Evolutionary conservation across 1,284 basidiomycete species (phyloP).

Genomic region (Boletus subluridellus): DNA sequence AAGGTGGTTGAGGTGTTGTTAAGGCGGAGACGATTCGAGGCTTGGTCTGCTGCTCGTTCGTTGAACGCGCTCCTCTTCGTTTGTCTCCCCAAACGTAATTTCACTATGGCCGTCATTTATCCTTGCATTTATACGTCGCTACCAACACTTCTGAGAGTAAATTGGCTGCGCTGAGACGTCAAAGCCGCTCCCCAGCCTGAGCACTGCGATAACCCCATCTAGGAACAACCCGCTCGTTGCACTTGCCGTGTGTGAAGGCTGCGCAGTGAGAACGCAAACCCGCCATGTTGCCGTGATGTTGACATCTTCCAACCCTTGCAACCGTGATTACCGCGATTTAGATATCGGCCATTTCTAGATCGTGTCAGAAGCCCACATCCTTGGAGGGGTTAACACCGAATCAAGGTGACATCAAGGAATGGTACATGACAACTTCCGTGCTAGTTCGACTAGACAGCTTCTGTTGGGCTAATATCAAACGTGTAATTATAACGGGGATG

Average conservation of each 20-base stretch:
- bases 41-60: not conserved
- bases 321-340: slow-evolving; percentile 6
- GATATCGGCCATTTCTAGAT: slow-evolving; percentile 1
- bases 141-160: not conserved
- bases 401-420: slow-evolving; percentile 11
- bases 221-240: not conserved
- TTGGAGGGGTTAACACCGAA: slow-evolving; percentile 6
- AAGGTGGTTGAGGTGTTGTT: slow-evolving; percentile 23
- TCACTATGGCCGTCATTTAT: not conserved
- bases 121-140: not conserved
- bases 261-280: slow-evolving; percentile 9
- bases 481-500: slow-evolving; percentile 8
- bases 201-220: not conserved
- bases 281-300: not conserved
- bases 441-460: not conserved
- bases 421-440: slow-evolving; percentile 2
- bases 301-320: not conserved
- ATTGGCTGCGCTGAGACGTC: slow-evolving; percentile 9
- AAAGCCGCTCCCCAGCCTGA: not conserved
- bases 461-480: not conserved
- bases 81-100: slow-evolving; percentile 17
- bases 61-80: not conserved
- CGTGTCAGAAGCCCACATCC: not conserved
- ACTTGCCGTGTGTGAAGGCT: slow-evolving; percentile 8
- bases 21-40: slow-evolving; percentile 23